phyloP scores from a whole-genome alignment of 805 yeast species.

The Candida morakotiae region DNA sequence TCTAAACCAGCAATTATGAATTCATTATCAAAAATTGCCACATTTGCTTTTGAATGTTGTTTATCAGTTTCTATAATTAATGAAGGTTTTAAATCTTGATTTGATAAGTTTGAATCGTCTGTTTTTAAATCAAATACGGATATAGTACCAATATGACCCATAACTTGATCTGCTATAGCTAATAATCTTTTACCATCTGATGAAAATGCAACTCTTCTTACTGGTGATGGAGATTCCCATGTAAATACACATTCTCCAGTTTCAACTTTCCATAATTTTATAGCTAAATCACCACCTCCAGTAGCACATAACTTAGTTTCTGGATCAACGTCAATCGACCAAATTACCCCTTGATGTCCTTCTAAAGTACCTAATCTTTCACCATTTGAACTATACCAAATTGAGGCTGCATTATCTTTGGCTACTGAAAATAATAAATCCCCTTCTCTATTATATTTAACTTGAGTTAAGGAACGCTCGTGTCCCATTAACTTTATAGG shows the following conservation, averaged over 20 bases:
- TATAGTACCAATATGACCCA: constrained; percentile 83
- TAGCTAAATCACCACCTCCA: constrained; percentile 85
- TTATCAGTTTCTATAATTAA: constrained; percentile 58
- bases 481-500: constrained; percentile 79
- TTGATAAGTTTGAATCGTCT: constrained; percentile 26
- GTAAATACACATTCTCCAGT: constrained; percentile 73
- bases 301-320: constrained; percentile 71
- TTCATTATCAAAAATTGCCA: constrained; percentile 83
- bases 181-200: constrained; percentile 67
- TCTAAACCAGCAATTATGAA: constrained; percentile 83
- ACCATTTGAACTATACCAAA: constrained; percentile 95
- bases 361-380: constrained; percentile 91
- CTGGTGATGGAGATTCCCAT: constrained; percentile 80
- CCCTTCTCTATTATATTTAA: constrained; percentile 92
- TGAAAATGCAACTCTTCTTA: constrained; percentile 82
- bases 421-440: constrained; percentile 89
- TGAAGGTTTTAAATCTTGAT: constrained; percentile 52
- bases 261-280: constrained; percentile 78
- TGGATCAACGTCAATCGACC: constrained; percentile 85
- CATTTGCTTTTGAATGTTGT: constrained; percentile 59
- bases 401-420: constrained; percentile 83
- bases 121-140: constrained; percentile 60
- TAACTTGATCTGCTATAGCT: constrained; percentile 83
- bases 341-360: constrained; percentile 86
- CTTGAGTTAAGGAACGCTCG: constrained; percentile 96